phyloP scores from a whole-genome alignment of 306 rosid species.

The Cicer yamashitae region DNA sequence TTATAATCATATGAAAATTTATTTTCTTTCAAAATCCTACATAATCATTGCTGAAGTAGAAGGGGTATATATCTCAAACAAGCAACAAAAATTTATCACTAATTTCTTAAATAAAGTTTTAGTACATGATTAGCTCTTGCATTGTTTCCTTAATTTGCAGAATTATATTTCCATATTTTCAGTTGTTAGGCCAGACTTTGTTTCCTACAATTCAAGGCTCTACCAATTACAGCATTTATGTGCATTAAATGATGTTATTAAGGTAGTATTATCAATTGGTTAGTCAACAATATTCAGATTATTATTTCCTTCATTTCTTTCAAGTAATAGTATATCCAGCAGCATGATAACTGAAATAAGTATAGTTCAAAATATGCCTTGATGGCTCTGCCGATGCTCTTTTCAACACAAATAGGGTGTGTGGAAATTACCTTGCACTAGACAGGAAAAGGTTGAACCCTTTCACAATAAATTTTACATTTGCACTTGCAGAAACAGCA shows the following conservation, averaged over 20 bases:
- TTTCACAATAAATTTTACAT: conserved; percentile 72
- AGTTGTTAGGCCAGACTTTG: not conserved
- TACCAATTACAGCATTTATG: not conserved
- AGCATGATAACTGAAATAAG: conserved; percentile 4
- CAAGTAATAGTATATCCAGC: not conserved
- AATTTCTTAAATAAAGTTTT: not conserved
- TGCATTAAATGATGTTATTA: not conserved
- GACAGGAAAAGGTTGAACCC: conserved; percentile 69
- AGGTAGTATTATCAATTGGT: not conserved
- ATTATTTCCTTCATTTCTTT: not conserved
- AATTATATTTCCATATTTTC: not conserved
- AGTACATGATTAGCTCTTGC: not conserved
- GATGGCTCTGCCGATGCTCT: not conserved
- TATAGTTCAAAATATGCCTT: not conserved
- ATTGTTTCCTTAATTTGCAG: not conserved
- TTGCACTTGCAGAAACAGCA: conserved; percentile 70
- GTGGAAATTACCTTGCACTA: conserved; percentile 63
- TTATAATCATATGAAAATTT: conserved; percentile 4
- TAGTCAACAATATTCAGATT: not conserved
- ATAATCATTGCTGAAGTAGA: not conserved
- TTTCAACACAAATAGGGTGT: not conserved
- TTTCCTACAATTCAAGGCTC: not conserved
- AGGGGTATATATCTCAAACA: not conserved
- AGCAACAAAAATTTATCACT: not conserved
- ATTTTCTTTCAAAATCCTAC: conserved; percentile 21